Evolutionary conservation across 1,284 basidiomycete species (phyloP), one percentile per base, ranked within the genome.

Genomic region (Naganishia albida): DNA sequence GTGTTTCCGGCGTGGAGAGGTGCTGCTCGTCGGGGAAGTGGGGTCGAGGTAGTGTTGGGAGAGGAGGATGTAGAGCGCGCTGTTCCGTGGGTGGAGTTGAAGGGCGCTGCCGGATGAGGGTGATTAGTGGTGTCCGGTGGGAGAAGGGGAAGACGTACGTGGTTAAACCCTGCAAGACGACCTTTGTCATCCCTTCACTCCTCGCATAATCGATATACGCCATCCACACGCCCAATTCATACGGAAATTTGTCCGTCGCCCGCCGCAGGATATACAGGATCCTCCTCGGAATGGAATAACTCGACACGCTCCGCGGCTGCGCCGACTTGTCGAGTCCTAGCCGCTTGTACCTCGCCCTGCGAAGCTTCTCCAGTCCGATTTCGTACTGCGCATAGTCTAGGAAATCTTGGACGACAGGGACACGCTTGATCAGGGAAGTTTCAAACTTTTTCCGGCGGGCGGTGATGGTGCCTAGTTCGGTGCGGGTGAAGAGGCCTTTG

Each of bases 371-470:
- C 30, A 96, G 83, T 38, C 85, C 85, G 84, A 91, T 91, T 81
- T 98, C 94, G 78, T 96, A 98, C 26, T 90, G 85, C 46, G 88
- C 88, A 81, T 99, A 98, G 59, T 89, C 87, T 72, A 95, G 81
- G 80, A 88, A 98, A 80, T 98, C 95, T 20, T 85, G 82, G 80
- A 93, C 93, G 75, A 89, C 87, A 3, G 91, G 87, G 44, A 90
- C 84, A 64, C 90, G 84, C 54, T 93, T 85, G 12, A 96, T 85
- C 52, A 97, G 85, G 1, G 88, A 84, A 2, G 86, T 88, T 80
- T 98, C 94, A 75, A 90, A 92, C 38, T 82, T 82, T 15, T 91
- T 92, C 28, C 94, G 85, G 74, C 88, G 88, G 77, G 87, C 88
- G 72, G 96, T 86, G 70, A 98, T 92, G 70, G 89, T 85, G 71